Evolutionary conservation across 176 grass and related monocot genomes (phyloP).

Genomic region (Dactylis glomerata): DNA sequence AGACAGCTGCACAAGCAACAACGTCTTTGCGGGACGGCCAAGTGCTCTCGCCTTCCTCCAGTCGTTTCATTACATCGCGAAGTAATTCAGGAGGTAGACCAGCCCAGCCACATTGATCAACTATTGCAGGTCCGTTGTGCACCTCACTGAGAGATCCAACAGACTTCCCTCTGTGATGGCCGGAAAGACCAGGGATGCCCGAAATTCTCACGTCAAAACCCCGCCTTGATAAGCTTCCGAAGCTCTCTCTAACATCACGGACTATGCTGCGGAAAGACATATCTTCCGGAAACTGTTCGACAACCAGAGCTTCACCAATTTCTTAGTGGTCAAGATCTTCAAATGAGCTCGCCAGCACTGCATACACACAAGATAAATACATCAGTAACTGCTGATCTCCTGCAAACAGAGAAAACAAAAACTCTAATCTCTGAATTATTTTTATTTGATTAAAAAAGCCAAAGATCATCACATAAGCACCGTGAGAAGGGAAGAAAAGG

Average conservation of each 20-base stretch:
- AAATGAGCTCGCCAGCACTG: slow-evolving; percentile 19
- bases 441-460: background rate
- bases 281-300: background rate
- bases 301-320: background rate
- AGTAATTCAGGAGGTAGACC: slow-evolving; percentile 73
- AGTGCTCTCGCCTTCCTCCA: slow-evolving; percentile 66
- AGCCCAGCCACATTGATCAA: slow-evolving; percentile 51
- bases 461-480: background rate
- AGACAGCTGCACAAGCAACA: slow-evolving; percentile 79
- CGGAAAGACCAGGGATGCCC: slow-evolving; percentile 46
- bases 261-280: slow-evolving; percentile 84
- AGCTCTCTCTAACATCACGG: slow-evolving; percentile 71
- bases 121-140: slow-evolving; percentile 21
- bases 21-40: slow-evolving; percentile 84
- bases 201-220: slow-evolving; percentile 77
- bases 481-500: background rate
- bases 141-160: slow-evolving; percentile 28
- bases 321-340: background rate
- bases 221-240: slow-evolving; percentile 67
- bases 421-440: background rate
- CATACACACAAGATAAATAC: slow-evolving; percentile 29
- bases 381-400: slow-evolving; percentile 1
- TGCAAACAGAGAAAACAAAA: background rate
- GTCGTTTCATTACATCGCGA: slow-evolving; percentile 65
- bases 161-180: slow-evolving; percentile 50